Evolutionary conservation across 768 basidiomycete genomes (phyloP), one percentile per base, ranked within the genome.

Genomic region (Russula abietina): DNA sequence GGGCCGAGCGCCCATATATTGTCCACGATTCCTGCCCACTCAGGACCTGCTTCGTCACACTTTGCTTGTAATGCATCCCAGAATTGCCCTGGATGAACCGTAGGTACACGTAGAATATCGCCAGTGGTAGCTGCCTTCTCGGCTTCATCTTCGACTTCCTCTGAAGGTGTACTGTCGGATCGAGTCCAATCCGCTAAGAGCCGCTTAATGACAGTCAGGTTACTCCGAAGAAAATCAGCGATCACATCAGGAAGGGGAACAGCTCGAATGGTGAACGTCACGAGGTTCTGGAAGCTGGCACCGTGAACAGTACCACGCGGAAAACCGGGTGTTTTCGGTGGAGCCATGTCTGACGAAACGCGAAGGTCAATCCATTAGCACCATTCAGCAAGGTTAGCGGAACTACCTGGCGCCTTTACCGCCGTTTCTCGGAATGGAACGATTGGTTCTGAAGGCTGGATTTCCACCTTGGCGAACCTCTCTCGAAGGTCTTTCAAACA

Each of bases 391-490:
- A 16, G 33, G 24, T 46, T 30, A 11, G 22, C 28, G 54, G 43
- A 65, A 69, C 70, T 70, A 91, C 93, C 93, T 69, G 79, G 70
- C 3, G 80, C 92, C 68, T 84, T 89, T 16, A 96, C 82, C 0
- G 92, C 91, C 0, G 97, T 98, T 74, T 98, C 97, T 45, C 97
- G 83, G 78, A 98, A 99, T 12, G 97, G 97, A 3, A 99, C 97
- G 61, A 98, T 98, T 0, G 95, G 94, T 69, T 93, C 86, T 1
- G 95, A 98, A 2, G 89, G 87, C 68, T 94, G 93, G 33, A 99
- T 94, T 52, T 92, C 92, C 38, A 98, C 85, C 63, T 86, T 83
- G 2, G 97, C 96, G 73, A 98, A 98, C 39, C 97, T 81, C 72
- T 98, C 97, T 24, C 90, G 83, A n/a, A 99, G 77, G 73, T 98